These are phyloP conservation scores for Smittium culicis DNA, from an alignment of 371 early-diverging fungal species.

Conservation along the genomic window DNA sequence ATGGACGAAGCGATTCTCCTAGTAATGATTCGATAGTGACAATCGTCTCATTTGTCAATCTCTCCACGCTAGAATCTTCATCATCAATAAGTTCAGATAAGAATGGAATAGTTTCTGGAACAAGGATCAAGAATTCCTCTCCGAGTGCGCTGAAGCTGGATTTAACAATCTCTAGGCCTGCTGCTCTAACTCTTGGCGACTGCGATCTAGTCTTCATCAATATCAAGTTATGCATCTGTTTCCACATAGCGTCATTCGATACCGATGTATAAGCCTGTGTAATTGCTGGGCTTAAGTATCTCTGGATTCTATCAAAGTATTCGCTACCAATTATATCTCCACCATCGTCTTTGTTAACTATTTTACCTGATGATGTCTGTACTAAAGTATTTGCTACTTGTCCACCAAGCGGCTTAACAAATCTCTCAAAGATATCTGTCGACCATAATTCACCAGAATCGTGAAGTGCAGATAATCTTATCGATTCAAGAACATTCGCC, in stretches of 20 bases:
- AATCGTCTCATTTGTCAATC: constrained; percentile 63
- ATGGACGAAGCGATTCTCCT: constrained; percentile 73
- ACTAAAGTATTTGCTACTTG: constrained; percentile 47
- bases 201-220: constrained; percentile 62
- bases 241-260: constrained; percentile 72
- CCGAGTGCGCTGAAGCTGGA: constrained; percentile 73
- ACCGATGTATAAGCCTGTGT: constrained; percentile 70
- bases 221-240: constrained; percentile 66
- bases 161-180: constrained; percentile 51
- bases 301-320: constrained; percentile 40
- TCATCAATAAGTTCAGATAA: constrained; percentile 90
- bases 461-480: constrained; percentile 22
- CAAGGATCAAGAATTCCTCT: constrained; percentile 75
- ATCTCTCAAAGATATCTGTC: constrained; percentile 55
- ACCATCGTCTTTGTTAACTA: constrained; percentile 6
- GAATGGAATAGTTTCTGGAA: constrained; percentile 92
- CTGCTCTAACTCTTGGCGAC: constrained; percentile 52
- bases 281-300: constrained; percentile 58
- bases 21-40: constrained; percentile 71
- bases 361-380: constrained; percentile 4
- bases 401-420: constrained; percentile 42
- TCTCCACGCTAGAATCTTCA: constrained; percentile 62
- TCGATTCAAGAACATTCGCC: constrained; percentile 23
- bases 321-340: constrained; percentile 17
- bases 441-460: constrained; percentile 42